Evolutionary conservation across 805 yeast species (phyloP).

Genomic region (Geotrichum ghanense): DNA sequence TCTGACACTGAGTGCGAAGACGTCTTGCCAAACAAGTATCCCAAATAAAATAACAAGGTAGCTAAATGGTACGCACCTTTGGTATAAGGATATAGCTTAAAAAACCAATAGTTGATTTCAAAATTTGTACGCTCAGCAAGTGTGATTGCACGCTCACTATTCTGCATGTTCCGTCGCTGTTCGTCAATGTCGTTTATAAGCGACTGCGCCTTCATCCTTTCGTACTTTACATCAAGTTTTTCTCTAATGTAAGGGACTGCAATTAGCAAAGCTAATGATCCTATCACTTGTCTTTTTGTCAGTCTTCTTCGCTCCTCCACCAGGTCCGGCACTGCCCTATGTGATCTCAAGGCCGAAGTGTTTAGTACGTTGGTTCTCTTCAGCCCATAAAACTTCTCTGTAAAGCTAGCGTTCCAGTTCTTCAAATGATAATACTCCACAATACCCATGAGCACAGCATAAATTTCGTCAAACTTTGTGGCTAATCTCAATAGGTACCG

Average conservation of each 20-base stretch:
- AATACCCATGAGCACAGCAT: conserved; percentile 43
- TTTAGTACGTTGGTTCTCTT: conserved; percentile 40
- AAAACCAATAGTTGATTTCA: conserved; percentile 29
- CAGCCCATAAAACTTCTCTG: conserved; percentile 86
- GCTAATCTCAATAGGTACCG: conserved; percentile 48
- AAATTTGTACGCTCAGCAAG: conserved; percentile 17
- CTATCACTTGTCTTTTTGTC: conserved; percentile 38
- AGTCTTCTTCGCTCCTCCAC: conserved; percentile 45
- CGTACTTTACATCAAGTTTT: conserved; percentile 55
- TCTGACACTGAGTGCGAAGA: conserved; percentile 57
- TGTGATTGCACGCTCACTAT: conserved; percentile 5
- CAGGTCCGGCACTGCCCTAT: conserved; percentile 22
- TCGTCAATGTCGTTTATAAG: conserved; percentile 36
- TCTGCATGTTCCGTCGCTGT: conserved; percentile 15
- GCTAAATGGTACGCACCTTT: conserved; percentile 35
- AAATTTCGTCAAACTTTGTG: conserved; percentile 68
- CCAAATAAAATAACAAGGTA: conserved; percentile 46
- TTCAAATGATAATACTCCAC: conserved; percentile 63
- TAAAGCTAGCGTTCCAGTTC: conserved; percentile 74
- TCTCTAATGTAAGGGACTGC: conserved; percentile 59
- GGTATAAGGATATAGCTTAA: conserved; percentile 50
- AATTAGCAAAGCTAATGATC: conserved; percentile 42
- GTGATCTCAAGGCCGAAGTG: conserved; percentile 18
- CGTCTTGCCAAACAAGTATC: conserved; percentile 54
- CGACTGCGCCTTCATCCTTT: conserved; percentile 47